Evolutionary conservation across 1,139 yeast genomes (phyloP).

Genomic region (Debaryomyces coudertii): DNA sequence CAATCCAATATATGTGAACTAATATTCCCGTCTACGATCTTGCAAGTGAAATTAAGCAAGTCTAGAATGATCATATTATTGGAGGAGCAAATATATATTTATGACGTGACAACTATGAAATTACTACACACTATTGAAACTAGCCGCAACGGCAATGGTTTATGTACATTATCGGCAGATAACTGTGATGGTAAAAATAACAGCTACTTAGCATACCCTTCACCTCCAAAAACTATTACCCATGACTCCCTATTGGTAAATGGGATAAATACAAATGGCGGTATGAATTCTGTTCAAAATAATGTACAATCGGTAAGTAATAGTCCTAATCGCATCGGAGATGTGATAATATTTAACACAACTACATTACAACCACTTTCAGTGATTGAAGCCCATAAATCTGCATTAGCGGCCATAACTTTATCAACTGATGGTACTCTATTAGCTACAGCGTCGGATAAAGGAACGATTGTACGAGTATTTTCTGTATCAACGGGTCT

Average conservation of each 20-base stretch:
- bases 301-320: constrained; percentile 50
- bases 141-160: constrained; percentile 63
- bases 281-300: constrained; percentile 44
- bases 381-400: constrained; percentile 92
- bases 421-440: constrained; percentile 80
- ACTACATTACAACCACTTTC: constrained; percentile 78
- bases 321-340: constrained; percentile 69
- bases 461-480: constrained; percentile 90
- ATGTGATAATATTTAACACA: constrained; percentile 83
- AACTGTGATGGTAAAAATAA: constrained; percentile 42
- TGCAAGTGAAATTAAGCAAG: constrained; percentile 77
- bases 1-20: constrained; percentile 79
- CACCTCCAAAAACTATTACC: constrained; percentile 62
- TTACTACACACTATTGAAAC: constrained; percentile 88
- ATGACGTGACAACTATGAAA: constrained; percentile 87
- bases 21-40: constrained; percentile 82
- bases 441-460: constrained; percentile 92
- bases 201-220: constrained; percentile 83
- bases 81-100: constrained; percentile 84
- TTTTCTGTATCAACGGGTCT: constrained; percentile 84
- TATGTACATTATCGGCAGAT: constrained; percentile 69
- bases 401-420: constrained; percentile 77
- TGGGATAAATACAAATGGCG: constrained; percentile 51
- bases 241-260: constrained; percentile 47
- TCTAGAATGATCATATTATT: constrained; percentile 74